Base-by-base conservation (phyloP, 2,329 filamentous ascomycete species). In the Exophiala viscosa region DNA sequence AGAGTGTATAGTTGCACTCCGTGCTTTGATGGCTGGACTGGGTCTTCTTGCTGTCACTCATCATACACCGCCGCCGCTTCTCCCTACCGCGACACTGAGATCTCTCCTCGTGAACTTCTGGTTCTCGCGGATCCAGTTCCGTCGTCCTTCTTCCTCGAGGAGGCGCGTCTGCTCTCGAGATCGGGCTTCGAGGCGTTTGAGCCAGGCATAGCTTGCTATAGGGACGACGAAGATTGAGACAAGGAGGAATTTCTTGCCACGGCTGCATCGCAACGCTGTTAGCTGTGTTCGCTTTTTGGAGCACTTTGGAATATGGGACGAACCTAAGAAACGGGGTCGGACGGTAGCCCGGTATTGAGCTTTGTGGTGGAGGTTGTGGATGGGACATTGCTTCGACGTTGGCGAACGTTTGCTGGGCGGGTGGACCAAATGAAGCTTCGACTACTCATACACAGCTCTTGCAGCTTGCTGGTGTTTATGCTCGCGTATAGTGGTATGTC, bases 31-130 rank as follows among this genome's bases (percentile, higher is more conserved):
- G 23, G 23, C 8, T 28, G 23, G 5, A 28, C 23, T 28, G 8
- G 23, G 5, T 28, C 8, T 28, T 28, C 23, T 28, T 28, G 23
- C 23, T 5, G 8, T 28, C 23, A 5, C 23, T 28, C 23, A 15
- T 58, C 45, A 59, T n/a, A 59, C 45, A 9, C 56, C 56, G n/a
- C 56, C 56, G 14, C 56, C 56, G 35, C 56, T 59, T 32, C 56
- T 54, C n/a, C 53, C 53, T 17, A 59, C 56, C 4, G 52, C 47
- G 18, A 59, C 56, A 38, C 53, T 56, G 13, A 59, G 41, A 20
- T 59, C 56, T 23, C 38, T 40, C 3, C 34, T 45, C 11, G 44
- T 44, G 10, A 48, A 48, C n/a, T 53, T 43, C 23, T 59, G 46
- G n/a, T 48, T 53, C 45, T 59, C 56, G 35, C 56, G 56, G 31